phyloP scores from a whole-genome alignment of 2,329 filamentous ascomycete genomes.

The Botrytis elliptica region DNA sequence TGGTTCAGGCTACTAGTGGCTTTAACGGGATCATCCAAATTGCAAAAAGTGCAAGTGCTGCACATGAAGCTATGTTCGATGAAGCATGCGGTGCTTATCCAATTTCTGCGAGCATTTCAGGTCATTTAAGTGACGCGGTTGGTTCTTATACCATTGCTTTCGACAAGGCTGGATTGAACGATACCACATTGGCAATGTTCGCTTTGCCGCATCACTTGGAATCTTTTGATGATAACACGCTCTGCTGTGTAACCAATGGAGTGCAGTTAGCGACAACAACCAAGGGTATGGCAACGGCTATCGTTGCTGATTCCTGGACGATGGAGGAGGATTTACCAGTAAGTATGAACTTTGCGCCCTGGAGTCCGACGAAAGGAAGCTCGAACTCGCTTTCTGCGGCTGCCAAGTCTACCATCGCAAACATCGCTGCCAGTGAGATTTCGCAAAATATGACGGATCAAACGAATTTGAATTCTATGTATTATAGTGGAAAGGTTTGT shows the following conservation, averaged over 20 bases:
- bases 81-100: constrained; percentile 74
- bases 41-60: constrained; percentile 55
- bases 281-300: constrained; percentile 75
- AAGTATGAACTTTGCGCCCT: constrained; percentile 76
- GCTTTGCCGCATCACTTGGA: constrained; percentile 81
- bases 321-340: constrained; percentile 74
- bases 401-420: constrained; percentile 59
- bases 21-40: constrained; percentile 83
- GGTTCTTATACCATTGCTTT: constrained; percentile 76
- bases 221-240: constrained; percentile 61
- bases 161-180: constrained; percentile 63
- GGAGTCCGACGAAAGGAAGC: constrained; percentile 56
- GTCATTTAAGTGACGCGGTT: constrained; percentile 54
- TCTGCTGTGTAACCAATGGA: neutral
- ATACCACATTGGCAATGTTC: constrained; percentile 72
- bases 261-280: constrained; percentile 69
- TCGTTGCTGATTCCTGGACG: constrained; percentile 72
- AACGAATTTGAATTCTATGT: constrained; percentile 80
- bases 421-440: constrained; percentile 69
- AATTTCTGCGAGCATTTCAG: constrained; percentile 61
- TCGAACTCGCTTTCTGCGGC: constrained; percentile 48
- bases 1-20: constrained; percentile 61
- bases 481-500: constrained; percentile 75
- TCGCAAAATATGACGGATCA: constrained; percentile 72
- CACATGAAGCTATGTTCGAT: constrained; percentile 70